Evolutionary conservation across 75 land plant species (phyloP).

Genomic region (Pseudotsuga menziesii): DNA sequence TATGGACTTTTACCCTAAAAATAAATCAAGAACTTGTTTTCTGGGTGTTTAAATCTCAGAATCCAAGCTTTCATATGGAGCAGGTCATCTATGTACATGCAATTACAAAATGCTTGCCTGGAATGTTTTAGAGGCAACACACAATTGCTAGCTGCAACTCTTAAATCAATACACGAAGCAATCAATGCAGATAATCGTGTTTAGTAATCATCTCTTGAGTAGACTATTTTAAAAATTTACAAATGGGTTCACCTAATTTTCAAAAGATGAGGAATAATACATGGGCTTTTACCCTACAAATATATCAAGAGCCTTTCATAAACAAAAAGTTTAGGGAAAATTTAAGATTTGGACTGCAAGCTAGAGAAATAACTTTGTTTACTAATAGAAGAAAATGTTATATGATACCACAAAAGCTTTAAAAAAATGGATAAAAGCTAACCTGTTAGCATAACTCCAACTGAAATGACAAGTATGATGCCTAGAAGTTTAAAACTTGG

Average conservation of each 20-base stretch:
- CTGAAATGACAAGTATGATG: slow-evolving; percentile 77
- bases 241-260: not conserved
- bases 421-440: not conserved
- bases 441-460: slow-evolving; percentile 88
- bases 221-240: not conserved
- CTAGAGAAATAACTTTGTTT: not conserved
- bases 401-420: not conserved
- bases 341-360: not conserved
- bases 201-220: not conserved
- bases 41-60: not conserved
- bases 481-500: slow-evolving; percentile 84
- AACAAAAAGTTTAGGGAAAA: not conserved
- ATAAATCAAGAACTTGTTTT: not conserved
- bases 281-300: not conserved
- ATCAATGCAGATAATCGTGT: not conserved
- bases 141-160: not conserved
- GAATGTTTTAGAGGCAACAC: not conserved
- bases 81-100: not conserved
- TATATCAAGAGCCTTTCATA: not conserved
- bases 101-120: not conserved
- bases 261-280: not conserved
- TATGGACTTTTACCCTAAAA: not conserved
- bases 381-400: not conserved
- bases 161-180: not conserved
- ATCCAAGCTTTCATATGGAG: not conserved